phyloP scores from a whole-genome alignment of 495 filamentous ascomycete genomes.

The Aspergillus incahuasiensis region DNA sequence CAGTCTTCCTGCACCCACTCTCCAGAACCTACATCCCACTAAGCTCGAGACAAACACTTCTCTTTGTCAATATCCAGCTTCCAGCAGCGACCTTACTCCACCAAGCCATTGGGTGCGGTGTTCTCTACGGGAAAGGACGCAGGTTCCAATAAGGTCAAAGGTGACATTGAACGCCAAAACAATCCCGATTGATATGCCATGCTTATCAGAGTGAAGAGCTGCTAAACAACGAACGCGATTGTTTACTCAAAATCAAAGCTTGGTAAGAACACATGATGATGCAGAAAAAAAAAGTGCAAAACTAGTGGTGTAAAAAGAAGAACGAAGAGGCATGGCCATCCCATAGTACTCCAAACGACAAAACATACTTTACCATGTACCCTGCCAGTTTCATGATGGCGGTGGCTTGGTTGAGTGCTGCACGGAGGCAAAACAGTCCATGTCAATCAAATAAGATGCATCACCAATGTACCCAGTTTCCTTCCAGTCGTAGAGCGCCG shows the following conservation, averaged over 20 bases:
- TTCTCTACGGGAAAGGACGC: neutral
- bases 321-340: too few species aligned
- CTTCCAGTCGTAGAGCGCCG: neutral
- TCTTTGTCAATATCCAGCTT: neutral
- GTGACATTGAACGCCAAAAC: slow-evolving; percentile 1
- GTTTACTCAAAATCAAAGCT: too few species aligned
- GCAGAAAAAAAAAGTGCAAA: neutral
- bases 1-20: neutral
- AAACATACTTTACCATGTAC: neutral
- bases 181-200: slow-evolving; percentile 1
- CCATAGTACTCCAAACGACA: neutral
- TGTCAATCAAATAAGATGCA: neutral
- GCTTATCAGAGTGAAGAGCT: neutral
- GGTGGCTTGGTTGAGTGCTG: neutral
- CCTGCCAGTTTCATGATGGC: slow-evolving; percentile 11
- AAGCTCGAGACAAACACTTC: neutral
- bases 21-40: neutral
- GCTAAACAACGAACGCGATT: too few species aligned
- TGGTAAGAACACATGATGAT: too few species aligned
- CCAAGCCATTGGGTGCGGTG: neutral
- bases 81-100: neutral
- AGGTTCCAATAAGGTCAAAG: neutral
- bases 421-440: neutral
- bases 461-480: neutral
- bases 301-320: neutral